Percentiles rank a stretch among this genome's conserved stretches.
These are phyloP conservation scores for Cardamine resedifolia DNA, from an alignment of 345 rosid species.

Conservation along the genomic window DNA sequence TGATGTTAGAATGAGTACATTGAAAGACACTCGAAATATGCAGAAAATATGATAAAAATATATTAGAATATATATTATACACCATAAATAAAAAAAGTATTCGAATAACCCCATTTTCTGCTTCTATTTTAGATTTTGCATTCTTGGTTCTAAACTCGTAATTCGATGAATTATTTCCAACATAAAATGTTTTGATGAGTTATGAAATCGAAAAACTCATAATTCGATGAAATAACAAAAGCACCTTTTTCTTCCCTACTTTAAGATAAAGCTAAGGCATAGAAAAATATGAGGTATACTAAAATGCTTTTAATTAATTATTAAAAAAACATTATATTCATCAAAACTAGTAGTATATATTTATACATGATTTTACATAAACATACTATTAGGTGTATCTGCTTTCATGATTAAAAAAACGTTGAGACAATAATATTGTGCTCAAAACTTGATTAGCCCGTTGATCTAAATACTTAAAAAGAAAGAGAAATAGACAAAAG, in stretches of 20 bases:
- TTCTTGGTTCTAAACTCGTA: neutral
- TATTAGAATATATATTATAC: neutral
- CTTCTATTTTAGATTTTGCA: neutral
- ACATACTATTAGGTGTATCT: neutral
- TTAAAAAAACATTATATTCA: neutral
- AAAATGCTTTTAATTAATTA: neutral
- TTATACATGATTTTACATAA: conserved; percentile 17
- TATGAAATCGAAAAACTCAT: neutral
- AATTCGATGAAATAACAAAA: conserved; percentile 31
- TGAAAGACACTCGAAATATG: neutral
- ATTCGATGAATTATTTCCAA: neutral
- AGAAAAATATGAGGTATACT: conserved; percentile 21
- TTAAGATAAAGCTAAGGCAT: conserved; percentile 72
- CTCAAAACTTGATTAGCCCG: neutral
- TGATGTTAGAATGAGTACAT: neutral
- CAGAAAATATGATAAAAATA: neutral
- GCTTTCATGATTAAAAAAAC: neutral
- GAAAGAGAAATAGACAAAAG: neutral
- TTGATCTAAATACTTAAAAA: neutral
- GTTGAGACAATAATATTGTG: neutral
- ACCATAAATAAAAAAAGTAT: neutral
- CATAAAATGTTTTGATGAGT: neutral
- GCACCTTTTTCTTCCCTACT: conserved; percentile 58
- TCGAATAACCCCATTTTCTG: neutral
- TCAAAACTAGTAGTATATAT: neutral